These are phyloP conservation scores for Tetrahymena elliotti DNA, from an alignment of 73 alveolate genomes.

Conservation along the genomic window DNA sequence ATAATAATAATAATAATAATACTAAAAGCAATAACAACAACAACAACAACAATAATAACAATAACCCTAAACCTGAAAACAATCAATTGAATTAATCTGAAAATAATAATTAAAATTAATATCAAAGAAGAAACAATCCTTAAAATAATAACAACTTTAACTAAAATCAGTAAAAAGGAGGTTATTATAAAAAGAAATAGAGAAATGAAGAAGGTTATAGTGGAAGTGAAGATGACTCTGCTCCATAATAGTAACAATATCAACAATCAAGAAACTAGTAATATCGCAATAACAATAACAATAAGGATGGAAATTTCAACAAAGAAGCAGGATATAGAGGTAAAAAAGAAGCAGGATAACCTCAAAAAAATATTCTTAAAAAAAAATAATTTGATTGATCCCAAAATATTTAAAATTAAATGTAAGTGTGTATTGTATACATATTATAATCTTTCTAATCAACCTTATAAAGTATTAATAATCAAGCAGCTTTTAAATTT, in stretches of 20 bases:
- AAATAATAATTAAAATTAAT: neutral
- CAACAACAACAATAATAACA: neutral
- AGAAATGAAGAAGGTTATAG: neutral
- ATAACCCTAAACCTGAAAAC: neutral
- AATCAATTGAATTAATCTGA: neutral
- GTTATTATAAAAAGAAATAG: neutral
- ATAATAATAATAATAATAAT: too few species aligned
- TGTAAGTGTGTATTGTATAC: neutral
- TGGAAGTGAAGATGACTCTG: neutral
- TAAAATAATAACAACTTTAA: neutral
- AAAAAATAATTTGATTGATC: neutral
- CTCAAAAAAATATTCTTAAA: neutral
- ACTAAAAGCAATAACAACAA: neutral
- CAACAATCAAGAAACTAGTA: neutral
- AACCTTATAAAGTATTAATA: too few species aligned
- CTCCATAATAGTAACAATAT: neutral
- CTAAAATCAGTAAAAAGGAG: neutral
- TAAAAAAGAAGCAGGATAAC: neutral
- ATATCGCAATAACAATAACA: neutral
- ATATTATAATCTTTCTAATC: too few species aligned
- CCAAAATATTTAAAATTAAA: neutral
- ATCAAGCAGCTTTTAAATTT: too few species aligned
- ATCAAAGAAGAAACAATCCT: neutral
- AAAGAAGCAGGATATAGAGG: neutral
- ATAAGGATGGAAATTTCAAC: neutral